Evolutionary conservation across 2,329 filamentous ascomycete genomes (phyloP).

Genomic region (Pseudocercospora pini-densiflorae): DNA sequence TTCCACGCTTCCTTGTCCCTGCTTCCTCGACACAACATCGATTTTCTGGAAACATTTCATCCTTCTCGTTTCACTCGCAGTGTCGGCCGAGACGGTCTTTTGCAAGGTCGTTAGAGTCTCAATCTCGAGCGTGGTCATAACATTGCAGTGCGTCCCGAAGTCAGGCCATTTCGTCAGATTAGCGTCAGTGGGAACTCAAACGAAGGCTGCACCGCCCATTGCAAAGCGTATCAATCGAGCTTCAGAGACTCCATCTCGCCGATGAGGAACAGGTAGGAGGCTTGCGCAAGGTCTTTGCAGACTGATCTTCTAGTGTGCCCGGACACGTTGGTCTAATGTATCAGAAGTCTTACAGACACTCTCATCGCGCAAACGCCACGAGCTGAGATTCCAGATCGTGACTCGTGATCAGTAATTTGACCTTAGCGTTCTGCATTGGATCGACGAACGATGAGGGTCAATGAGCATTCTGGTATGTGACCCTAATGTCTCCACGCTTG

Average conservation of each 20-base stretch:
- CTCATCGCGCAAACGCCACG: no score
- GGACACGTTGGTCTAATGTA: neutral
- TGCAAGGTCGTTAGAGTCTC: no score
- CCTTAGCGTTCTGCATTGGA: neutral
- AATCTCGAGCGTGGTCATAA: no score
- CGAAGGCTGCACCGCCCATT: neutral
- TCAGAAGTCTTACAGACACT: neutral
- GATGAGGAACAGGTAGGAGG: neutral
- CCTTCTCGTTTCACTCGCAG: neutral
- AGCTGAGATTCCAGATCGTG: no score
- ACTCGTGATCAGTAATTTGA: neutral
- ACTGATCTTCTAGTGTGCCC: neutral
- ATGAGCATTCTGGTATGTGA: constrained; percentile 45
- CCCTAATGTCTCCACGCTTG: neutral
- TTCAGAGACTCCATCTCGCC: neutral
- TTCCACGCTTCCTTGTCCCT: neutral
- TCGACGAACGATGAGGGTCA: constrained; percentile 44
- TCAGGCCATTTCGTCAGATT: neutral
- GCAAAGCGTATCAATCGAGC: neutral
- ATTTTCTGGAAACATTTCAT: neutral
- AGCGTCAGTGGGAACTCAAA: neutral
- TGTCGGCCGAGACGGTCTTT: neutral
- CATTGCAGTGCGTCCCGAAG: no score
- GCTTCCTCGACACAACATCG: neutral
- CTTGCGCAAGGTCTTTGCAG: neutral